phyloP scores from a whole-genome alignment of 2,329 filamentous ascomycete genomes.

The Alternaria sp. region DNA sequence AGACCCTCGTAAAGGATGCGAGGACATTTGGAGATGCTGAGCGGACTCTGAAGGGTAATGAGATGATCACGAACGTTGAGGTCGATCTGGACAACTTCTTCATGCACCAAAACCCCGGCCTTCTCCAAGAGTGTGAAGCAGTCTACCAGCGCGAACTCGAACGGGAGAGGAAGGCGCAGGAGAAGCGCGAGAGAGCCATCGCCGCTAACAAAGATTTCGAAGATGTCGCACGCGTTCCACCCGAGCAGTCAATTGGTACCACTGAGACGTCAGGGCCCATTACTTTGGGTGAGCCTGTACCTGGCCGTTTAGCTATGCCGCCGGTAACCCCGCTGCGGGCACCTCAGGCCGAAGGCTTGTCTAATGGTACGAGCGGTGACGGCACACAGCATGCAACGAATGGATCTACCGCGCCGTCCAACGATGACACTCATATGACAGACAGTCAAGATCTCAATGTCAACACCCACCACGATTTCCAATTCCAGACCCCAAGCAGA shows the following conservation, averaged over 20 bases:
- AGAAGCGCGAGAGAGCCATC: constrained; percentile 56
- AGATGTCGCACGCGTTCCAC: constrained; percentile 51
- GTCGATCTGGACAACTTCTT: constrained; percentile 83
- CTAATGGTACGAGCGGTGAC: constrained; percentile 62
- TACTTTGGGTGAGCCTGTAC: constrained; percentile 69
- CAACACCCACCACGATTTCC: constrained; percentile 41
- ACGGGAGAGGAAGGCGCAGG: constrained; percentile 69
- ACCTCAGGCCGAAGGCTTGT: constrained; percentile 61
- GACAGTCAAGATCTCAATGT: constrained; percentile 52
- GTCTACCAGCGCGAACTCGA: constrained; percentile 74
- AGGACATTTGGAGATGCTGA: constrained; percentile 84
- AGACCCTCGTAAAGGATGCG: constrained; percentile 83
- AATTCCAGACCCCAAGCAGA: constrained; percentile 44
- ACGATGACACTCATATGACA: constrained; percentile 56
- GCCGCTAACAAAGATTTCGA: constrained; percentile 52
- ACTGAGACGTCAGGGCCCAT: constrained; percentile 57
- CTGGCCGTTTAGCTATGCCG: constrained; percentile 55
- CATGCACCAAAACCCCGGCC: constrained; percentile 63
- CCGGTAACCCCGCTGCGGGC: constrained; percentile 54
- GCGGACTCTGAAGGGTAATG: constrained; percentile 84
- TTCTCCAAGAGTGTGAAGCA: constrained; percentile 74
- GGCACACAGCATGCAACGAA: constrained; percentile 49
- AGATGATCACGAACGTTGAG: constrained; percentile 91
- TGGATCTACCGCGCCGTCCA: constrained; percentile 52
- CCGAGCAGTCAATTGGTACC: constrained; percentile 54